Evolutionary conservation across 768 basidiomycete species (phyloP).

Genomic region (Podaxis mareebaensis): DNA sequence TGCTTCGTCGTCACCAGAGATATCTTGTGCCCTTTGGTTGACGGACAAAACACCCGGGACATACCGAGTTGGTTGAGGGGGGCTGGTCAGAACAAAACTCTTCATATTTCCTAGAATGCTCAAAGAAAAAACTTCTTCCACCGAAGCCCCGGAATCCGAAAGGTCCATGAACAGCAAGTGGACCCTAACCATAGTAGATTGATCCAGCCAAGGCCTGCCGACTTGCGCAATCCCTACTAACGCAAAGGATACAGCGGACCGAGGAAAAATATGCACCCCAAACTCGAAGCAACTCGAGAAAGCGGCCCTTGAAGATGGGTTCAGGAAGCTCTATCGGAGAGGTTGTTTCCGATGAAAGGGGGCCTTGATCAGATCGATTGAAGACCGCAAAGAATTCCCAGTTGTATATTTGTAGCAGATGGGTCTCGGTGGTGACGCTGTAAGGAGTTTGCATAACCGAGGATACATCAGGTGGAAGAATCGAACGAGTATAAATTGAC

Average conservation of each 20-base stretch:
- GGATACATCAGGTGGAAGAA: not conserved
- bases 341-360: not conserved
- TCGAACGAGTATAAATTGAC: not conserved
- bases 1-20: not conserved
- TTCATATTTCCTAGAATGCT: not conserved
- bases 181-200: not conserved
- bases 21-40: not conserved
- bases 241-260: not conserved
- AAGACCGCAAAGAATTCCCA: not conserved
- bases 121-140: not conserved
- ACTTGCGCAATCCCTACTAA: not conserved
- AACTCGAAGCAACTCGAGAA: not conserved
- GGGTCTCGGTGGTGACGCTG: not conserved
- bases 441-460: not conserved
- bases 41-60: not conserved
- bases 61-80: not conserved
- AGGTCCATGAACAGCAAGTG: not conserved
- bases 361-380: not conserved
- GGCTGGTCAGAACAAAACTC: not conserved
- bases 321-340: not conserved
- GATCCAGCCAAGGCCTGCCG: not conserved
- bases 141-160: not conserved
- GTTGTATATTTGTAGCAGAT: not conserved
- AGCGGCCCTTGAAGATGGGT: not conserved
- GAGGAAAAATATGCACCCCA: not conserved